Conservation (phyloP, 345 rosid species). For the Streptanthus diversifolius region DNA sequence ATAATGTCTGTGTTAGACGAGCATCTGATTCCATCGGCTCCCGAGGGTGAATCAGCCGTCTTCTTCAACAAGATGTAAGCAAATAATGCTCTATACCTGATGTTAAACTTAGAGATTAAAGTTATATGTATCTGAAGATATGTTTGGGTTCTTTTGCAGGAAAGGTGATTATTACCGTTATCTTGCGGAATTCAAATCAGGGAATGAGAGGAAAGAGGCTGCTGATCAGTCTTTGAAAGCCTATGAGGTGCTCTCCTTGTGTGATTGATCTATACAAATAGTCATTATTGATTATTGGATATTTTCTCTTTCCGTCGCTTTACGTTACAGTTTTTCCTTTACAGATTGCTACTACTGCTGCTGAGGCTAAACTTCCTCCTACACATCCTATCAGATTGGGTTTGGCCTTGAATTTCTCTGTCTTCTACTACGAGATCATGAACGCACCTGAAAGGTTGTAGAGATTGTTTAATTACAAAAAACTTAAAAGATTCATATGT, state of each 20-base stretch:
- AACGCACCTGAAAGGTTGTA: slow-evolving; percentile 69
- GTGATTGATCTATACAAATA: not conserved
- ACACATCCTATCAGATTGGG: slow-evolving; percentile 76
- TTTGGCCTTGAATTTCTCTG: slow-evolving; percentile 73
- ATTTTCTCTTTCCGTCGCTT: not conserved
- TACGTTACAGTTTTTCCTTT: slow-evolving; percentile 6
- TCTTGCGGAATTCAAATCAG: slow-evolving; percentile 54
- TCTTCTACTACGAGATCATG: slow-evolving; percentile 75
- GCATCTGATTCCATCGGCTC: slow-evolving; percentile 56
- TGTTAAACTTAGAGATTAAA: not conserved
- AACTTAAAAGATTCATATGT: not conserved
- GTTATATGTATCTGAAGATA: not conserved
- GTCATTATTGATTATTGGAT: not conserved
- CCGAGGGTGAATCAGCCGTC: slow-evolving; percentile 54
- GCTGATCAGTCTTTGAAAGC: slow-evolving; percentile 65
- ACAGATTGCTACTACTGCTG: slow-evolving; percentile 56
- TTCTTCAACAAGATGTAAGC: slow-evolving; percentile 63
- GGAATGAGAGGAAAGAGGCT: slow-evolving; percentile 48
- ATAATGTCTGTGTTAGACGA: slow-evolving; percentile 60
- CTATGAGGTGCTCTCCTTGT: slow-evolving; percentile 45
- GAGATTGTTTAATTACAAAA: not conserved
- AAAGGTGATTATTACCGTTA: slow-evolving; percentile 68
- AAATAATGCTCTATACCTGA: not conserved
- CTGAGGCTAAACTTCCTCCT: slow-evolving; percentile 58
- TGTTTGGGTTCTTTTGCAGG: slow-evolving; percentile 39